phyloP scores from a whole-genome alignment of 1,139 yeast species.

The Pichia sp. region DNA sequence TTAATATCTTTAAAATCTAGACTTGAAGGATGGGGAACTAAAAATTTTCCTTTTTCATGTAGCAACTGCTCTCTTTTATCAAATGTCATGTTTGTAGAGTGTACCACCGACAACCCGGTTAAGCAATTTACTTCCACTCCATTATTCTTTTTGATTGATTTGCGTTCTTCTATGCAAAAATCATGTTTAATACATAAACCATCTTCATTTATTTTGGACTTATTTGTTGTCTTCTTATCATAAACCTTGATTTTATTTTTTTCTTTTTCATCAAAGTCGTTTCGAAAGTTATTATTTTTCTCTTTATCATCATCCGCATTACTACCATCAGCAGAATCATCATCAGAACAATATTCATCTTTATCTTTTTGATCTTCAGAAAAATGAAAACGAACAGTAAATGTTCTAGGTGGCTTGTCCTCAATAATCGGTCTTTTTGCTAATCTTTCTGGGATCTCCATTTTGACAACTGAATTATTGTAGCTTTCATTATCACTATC shows the following conservation, averaged over 20 bases:
- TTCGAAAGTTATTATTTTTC: not conserved
- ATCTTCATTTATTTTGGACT: too few relatives aligned
- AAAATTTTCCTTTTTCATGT: slow-evolving; percentile 4
- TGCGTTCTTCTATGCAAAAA: too few relatives aligned
- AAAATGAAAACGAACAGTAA: slow-evolving; percentile 26
- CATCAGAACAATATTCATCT: slow-evolving; percentile 30
- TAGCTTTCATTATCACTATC: not conserved
- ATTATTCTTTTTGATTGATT: too few relatives aligned
- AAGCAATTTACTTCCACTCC: slow-evolving; percentile 13
- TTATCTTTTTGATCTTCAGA: slow-evolving; percentile 15
- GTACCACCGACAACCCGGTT: slow-evolving; percentile 17
- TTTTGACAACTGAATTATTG: not conserved
- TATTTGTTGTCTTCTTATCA: too few relatives aligned
- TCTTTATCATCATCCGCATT: slow-evolving; percentile 25
- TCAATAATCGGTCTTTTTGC: slow-evolving; percentile 22
- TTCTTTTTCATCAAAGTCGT: not conserved
- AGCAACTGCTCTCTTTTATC: slow-evolving; percentile 18
- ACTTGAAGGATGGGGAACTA: slow-evolving; percentile 18
- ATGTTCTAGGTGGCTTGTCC: slow-evolving; percentile 28
- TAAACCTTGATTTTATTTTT: too few relatives aligned
- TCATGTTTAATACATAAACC: too few relatives aligned
- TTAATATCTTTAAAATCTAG: slow-evolving; percentile 1
- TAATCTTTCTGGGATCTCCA: slow-evolving; percentile 20
- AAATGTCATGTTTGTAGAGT: slow-evolving; percentile 10
- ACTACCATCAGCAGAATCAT: slow-evolving; percentile 28